Base-by-base conservation (phyloP, 1,284 basidiomycete genomes). In the Cryptococcus sp. region DNA sequence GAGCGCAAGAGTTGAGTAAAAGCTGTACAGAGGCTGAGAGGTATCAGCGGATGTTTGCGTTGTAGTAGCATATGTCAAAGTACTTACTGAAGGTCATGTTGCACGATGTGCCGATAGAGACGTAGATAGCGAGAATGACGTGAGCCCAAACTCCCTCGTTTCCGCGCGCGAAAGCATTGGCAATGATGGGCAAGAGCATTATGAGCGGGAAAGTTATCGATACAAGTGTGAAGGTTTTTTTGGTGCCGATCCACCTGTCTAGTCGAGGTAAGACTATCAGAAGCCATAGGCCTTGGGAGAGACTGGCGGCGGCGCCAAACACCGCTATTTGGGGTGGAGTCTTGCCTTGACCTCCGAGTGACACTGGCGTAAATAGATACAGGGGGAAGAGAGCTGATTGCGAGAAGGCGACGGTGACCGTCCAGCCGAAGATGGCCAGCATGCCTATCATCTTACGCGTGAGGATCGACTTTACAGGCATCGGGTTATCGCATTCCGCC, bases 61-160 rank as follows among this genome's bases (percentile, higher is more conserved):
- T 19, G 25, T 26, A 13, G 22, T 17, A n/a, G n/a, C n/a, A n/a
- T n/a, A n/a, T n/a, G n/a, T n/a, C n/a, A 37, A 25, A 29, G 8
- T 34, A 64, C 62, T 54, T 46, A 64, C 63, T 70, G 45, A 68
- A 68, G n/a, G 66, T 63, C 64, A 68, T 68, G 34, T 61, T 55
- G 38, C 63, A 52, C 1, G 63, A 55, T 5, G 62, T 52, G 17
- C 65, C 62, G 8, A 68, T 25, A n/a, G 58, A 41, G n/a, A 65
- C 62, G 34, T 61, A 64, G 17, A 56, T 40, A 10, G 50, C 52
- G n/a, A 66, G 34, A 15, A 63, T 47, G 17, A 61, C 47, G 53
- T 52, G 55, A 20, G 61, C 61, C 16, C 55, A 51, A 3, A 47
- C 44, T 26, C 25, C 39, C 50, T 55, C 23, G 49, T 51, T 16